phyloP scores from a whole-genome alignment of 306 rosid species.

The Cotoneaster glaucophyllus region DNA sequence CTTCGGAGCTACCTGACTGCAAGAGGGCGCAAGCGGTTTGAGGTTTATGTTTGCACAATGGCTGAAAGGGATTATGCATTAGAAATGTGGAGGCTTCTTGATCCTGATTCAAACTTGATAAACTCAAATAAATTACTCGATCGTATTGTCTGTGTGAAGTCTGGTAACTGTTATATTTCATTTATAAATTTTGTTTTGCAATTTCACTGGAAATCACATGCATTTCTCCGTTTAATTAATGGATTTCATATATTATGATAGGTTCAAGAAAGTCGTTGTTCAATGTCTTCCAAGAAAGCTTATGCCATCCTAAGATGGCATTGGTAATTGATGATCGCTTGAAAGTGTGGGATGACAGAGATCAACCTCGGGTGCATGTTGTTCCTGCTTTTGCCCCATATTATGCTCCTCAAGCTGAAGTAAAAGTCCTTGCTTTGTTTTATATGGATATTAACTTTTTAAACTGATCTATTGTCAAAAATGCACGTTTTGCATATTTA shows the following conservation, averaged over 20 bases:
- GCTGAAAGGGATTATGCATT: conserved; percentile 99
- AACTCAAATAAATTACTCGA: conserved; percentile 70
- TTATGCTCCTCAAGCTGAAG: conserved; percentile 98
- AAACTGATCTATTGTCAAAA: neutral
- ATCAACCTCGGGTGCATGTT: conserved; percentile 96
- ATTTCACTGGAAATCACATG: neutral
- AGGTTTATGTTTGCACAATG: conserved; percentile 99
- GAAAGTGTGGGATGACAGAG: conserved; percentile 99
- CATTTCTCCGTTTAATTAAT: conserved; percentile 12
- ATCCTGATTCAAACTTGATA: conserved; percentile 95
- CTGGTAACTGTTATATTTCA: conserved; percentile 52
- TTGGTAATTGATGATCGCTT: conserved; percentile 97
- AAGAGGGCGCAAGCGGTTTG: conserved; percentile 99
- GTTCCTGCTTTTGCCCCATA: conserved; percentile 99
- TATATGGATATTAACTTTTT: conserved; percentile 11
- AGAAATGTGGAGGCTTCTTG: conserved; percentile 99
- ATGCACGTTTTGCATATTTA: neutral
- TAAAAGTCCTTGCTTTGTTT: conserved; percentile 20
- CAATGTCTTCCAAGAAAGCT: conserved; percentile 85
- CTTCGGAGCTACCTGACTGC: conserved; percentile 95
- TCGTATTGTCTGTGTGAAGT: conserved; percentile 94
- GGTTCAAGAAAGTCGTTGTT: conserved; percentile 90
- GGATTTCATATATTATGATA: conserved; percentile 19
- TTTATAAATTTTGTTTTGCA: conserved; percentile 14
- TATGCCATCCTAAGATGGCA: conserved; percentile 94